Evolutionary conservation across 2,329 filamentous ascomycete genomes (phyloP).

Genomic region (Metarhizium sp.): DNA sequence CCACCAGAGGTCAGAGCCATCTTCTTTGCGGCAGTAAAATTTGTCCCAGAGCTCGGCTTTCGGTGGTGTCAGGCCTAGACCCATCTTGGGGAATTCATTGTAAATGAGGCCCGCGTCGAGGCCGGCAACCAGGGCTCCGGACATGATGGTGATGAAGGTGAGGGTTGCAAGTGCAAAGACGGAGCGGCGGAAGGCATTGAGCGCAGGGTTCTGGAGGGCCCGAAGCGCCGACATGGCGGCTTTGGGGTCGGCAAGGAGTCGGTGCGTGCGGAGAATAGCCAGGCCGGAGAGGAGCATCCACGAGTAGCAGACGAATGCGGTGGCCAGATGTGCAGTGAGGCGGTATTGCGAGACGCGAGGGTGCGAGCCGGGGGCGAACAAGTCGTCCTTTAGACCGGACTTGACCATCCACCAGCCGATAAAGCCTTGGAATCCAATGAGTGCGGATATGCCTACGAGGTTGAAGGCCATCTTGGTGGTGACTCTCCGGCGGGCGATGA

Average conservation of each 20-base stretch:
- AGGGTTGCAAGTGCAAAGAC: constrained; percentile 63
- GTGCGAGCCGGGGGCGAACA: constrained; percentile 84
- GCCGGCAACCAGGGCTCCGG: constrained; percentile 85
- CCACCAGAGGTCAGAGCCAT: constrained; percentile 84
- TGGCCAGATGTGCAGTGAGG: constrained; percentile 77
- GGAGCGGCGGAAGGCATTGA: constrained; percentile 64
- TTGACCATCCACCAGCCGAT: constrained; percentile 99
- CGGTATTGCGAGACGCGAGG: constrained; percentile 93
- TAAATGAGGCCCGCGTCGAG: constrained; percentile 96
- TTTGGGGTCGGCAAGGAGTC: constrained; percentile 58
- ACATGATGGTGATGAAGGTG: constrained; percentile 86
- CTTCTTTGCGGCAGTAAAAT: constrained; percentile 73
- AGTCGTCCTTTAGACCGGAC: constrained; percentile 87
- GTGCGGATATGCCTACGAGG: constrained; percentile 70
- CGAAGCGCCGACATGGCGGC: constrained; percentile 51
- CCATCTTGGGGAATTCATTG: constrained; percentile 98
- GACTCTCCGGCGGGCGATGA: constrained; percentile 71
- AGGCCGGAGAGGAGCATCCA: constrained; percentile 92
- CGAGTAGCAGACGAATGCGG: constrained; percentile 86
- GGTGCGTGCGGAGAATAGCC: constrained; percentile 68
- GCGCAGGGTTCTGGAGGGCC: constrained; percentile 54
- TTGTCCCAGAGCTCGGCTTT: constrained; percentile 72
- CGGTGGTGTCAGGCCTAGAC: constrained; percentile 70
- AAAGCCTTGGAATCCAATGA: constrained; percentile 92
- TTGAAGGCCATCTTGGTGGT: constrained; percentile 67